phyloP scores from a whole-genome alignment of 768 basidiomycete species.

The Kwoniella europaea region DNA sequence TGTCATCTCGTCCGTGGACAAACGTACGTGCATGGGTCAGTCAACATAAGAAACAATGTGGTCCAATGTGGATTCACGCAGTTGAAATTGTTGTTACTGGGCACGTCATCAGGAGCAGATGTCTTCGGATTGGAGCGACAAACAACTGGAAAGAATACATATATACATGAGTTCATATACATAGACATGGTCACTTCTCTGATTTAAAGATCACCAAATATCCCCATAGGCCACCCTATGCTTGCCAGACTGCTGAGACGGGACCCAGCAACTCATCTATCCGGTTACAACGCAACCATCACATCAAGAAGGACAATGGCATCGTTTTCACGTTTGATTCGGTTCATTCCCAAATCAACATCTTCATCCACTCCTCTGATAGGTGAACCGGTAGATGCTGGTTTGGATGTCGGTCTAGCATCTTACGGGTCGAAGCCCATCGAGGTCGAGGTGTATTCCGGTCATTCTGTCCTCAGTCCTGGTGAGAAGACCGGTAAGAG shows the following conservation, averaged over 20 bases:
- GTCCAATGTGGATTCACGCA: neutral
- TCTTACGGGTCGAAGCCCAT: constrained; percentile 42
- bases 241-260: neutral
- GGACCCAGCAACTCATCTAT: too few relatives aligned
- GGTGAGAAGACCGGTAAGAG: constrained; percentile 47
- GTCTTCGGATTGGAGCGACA: neutral
- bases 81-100: neutral
- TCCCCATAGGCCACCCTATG: too few relatives aligned
- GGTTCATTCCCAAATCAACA: constrained; percentile 41
- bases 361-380: constrained; percentile 36
- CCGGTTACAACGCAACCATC: neutral
- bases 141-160: neutral
- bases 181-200: too few relatives aligned
- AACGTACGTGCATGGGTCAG: too few relatives aligned
- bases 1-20: too few relatives aligned
- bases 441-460: constrained; percentile 52
- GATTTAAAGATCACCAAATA: too few relatives aligned
- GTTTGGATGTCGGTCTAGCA: constrained; percentile 56
- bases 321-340: constrained; percentile 43
- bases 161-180: too few relatives aligned
- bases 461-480: constrained; percentile 43
- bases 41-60: too few relatives aligned
- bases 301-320: constrained; percentile 7
- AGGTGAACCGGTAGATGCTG: constrained; percentile 51
- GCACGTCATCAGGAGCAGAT: neutral